Percentiles rank a stretch among this genome's conserved stretches.
phyloP scores from a whole-genome alignment of 345 rosid species.

The Anastatica hierochuntica region DNA sequence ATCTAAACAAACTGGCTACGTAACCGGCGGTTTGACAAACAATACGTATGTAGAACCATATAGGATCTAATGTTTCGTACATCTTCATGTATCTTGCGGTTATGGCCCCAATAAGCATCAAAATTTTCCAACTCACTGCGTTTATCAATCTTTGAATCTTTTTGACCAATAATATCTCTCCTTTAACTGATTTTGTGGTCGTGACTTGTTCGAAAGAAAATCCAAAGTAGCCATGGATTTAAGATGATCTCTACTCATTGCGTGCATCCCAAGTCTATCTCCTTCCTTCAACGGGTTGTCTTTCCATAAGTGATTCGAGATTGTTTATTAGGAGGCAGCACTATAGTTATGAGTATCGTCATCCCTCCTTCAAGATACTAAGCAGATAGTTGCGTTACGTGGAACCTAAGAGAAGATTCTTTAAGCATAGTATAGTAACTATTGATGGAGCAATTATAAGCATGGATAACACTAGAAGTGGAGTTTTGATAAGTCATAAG shows the following conservation, averaged over 20 bases:
- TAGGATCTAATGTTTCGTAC: constrained; percentile 45
- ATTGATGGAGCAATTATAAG: constrained; percentile 43
- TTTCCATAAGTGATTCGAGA: constrained; percentile 65
- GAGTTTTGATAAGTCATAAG: constrained; percentile 9
- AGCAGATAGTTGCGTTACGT: constrained; percentile 39
- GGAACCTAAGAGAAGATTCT: constrained; percentile 43
- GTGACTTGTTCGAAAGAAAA: no score
- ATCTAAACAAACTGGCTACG: no score
- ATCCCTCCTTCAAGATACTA: constrained; percentile 34
- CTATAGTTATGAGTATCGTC: constrained; percentile 46
- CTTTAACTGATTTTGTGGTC: no score
- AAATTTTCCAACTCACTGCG: constrained; percentile 30
- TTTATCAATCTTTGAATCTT: neutral
- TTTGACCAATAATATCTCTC: no score
- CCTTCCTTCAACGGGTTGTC: constrained; percentile 41
- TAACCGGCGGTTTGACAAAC: constrained; percentile 29
- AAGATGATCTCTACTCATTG: no score
- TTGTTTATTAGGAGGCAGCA: constrained; percentile 23
- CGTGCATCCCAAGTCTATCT: constrained; percentile 24
- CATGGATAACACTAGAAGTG: constrained; percentile 36
- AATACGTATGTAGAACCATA: constrained; percentile 53
- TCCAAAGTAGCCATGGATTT: no score
- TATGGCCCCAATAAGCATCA: constrained; percentile 56
- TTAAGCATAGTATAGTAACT: constrained; percentile 31
- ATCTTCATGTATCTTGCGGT: constrained; percentile 63